Evolutionary conservation across 73 alveolate genomes (phyloP).

Genomic region (Paramecium tetraurelia): DNA sequence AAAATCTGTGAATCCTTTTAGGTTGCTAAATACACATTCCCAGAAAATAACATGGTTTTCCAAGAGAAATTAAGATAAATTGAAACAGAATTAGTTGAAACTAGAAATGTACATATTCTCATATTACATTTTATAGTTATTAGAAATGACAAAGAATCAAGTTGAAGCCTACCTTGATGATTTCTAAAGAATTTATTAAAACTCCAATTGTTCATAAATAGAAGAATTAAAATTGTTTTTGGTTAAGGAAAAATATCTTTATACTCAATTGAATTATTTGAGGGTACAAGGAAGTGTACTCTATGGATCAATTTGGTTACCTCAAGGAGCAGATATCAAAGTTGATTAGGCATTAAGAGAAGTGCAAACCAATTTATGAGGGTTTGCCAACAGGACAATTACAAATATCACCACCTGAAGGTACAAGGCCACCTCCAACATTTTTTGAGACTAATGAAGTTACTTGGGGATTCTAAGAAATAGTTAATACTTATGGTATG

Average conservation of each 20-base stretch:
- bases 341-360: slow-evolving; percentile 55
- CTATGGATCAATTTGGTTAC: slow-evolving; percentile 72
- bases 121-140: not conserved
- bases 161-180: slow-evolving; percentile 65
- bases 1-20: slow-evolving; percentile 87
- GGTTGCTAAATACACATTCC: slow-evolving; percentile 68
- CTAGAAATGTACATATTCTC: not conserved
- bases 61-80: not conserved
- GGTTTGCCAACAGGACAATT: slow-evolving; percentile 73
- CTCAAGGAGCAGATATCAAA: slow-evolving; percentile 54
- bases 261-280: slow-evolving; percentile 66
- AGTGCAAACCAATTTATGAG: slow-evolving; percentile 50
- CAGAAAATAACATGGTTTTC: not conserved
- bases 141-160: slow-evolving; percentile 68
- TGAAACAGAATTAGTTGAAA: slow-evolving; percentile 35
- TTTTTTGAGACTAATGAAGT: slow-evolving; percentile 91
- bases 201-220: slow-evolving; percentile 66
- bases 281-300: slow-evolving; percentile 55
- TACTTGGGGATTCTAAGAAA: slow-evolving; percentile 90
- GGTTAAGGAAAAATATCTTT: slow-evolving; percentile 75
- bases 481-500: slow-evolving; percentile 96
- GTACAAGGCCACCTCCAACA: slow-evolving; percentile 84
- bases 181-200: slow-evolving; percentile 54
- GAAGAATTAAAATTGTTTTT: slow-evolving; percentile 75
- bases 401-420: slow-evolving; percentile 67